Conservation (phyloP, 1,284 basidiomycete genomes). For the Chalciporus sp. region DNA sequence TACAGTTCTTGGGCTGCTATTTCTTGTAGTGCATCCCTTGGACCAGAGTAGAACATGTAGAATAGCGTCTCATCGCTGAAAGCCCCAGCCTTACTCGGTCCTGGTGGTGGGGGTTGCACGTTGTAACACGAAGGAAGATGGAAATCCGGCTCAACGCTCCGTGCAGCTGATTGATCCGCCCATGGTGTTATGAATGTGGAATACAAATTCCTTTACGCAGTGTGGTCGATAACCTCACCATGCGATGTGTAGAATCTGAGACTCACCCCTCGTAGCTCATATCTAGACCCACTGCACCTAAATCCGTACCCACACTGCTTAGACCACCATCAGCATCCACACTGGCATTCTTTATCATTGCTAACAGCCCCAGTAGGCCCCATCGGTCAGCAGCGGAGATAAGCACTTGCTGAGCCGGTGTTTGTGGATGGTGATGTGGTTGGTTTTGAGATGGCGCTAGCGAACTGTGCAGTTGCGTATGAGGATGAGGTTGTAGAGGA, state of each 20-base stretch:
- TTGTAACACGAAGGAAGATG: slow-evolving; percentile 93
- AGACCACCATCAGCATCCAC: slow-evolving; percentile 83
- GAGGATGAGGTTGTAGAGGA: slow-evolving; percentile 37
- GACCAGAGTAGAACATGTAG: slow-evolving; percentile 98
- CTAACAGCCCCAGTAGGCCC: slow-evolving; percentile 87
- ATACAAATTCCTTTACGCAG: slow-evolving; percentile 68
- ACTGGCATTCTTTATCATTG: slow-evolving; percentile 86
- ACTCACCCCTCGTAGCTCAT: slow-evolving; percentile 83
- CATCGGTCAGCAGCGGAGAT: slow-evolving; percentile 95
- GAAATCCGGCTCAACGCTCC: slow-evolving; percentile 88
- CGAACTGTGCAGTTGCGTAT: slow-evolving; percentile 33
- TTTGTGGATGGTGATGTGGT: slow-evolving; percentile 64
- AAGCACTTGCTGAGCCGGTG: slow-evolving; percentile 93
- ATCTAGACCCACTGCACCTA: slow-evolving; percentile 92
- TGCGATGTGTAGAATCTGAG: slow-evolving; percentile 21
- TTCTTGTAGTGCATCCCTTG: slow-evolving; percentile 92
- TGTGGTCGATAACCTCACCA: slow-evolving; percentile 23
- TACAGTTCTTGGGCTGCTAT: slow-evolving; percentile 95
- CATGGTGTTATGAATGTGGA: slow-evolving; percentile 96
- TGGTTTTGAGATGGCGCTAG: slow-evolving; percentile 32
- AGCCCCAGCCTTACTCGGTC: slow-evolving; percentile 82
- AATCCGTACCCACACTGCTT: slow-evolving; percentile 88
- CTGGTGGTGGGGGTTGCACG: slow-evolving; percentile 89
- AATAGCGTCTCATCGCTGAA: slow-evolving; percentile 98
- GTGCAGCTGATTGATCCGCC: slow-evolving; percentile 86